Conservation (phyloP, 768 basidiomycete species). For the Tremella fuciformis region DNA sequence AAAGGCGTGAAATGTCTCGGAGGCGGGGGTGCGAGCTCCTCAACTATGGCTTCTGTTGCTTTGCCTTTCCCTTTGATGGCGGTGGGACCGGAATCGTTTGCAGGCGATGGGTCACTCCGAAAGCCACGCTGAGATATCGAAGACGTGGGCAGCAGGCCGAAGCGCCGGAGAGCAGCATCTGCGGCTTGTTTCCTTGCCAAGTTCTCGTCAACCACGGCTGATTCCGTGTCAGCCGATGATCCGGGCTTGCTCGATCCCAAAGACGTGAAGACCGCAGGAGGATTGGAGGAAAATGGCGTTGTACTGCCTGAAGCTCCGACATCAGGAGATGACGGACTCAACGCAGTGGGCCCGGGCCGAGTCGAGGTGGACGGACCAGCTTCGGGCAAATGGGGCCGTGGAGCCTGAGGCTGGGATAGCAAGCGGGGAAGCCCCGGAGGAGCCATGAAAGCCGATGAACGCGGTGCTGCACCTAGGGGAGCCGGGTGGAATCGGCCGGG, state of each 20-base stretch:
- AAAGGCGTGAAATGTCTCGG: conserved; percentile 16
- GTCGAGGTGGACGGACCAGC: conserved; percentile 11
- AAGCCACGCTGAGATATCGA: neutral
- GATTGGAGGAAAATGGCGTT: conserved; percentile 36
- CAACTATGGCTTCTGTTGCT: neutral
- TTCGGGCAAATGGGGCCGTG: conserved; percentile 8
- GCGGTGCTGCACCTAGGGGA: conserved; percentile 34
- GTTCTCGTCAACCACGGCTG: conserved; percentile 11
- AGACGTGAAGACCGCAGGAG: conserved; percentile 33
- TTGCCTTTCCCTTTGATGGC: conserved; percentile 23
- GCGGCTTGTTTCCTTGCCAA: conserved; percentile 62
- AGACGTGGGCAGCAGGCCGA: conserved; percentile 24
- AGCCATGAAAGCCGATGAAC: neutral
- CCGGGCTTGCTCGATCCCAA: conserved; percentile 12
- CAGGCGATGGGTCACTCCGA: neutral
- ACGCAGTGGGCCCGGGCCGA: conserved; percentile 1
- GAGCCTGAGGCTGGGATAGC: neutral
- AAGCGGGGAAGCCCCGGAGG: neutral
- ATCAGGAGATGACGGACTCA: neutral
- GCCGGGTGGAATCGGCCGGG: conserved; percentile 41
- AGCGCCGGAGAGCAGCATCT: conserved; percentile 64
- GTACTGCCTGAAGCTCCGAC: conserved; percentile 14
- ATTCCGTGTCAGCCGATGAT: neutral
- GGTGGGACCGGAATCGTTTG: neutral
- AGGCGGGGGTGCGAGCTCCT: conserved; percentile 13